A percentile compares a stretch with the other conserved stretches of the same genome.
Evolutionary conservation across 805 yeast genomes (phyloP).

Genomic region (Candida ulmi): DNA sequence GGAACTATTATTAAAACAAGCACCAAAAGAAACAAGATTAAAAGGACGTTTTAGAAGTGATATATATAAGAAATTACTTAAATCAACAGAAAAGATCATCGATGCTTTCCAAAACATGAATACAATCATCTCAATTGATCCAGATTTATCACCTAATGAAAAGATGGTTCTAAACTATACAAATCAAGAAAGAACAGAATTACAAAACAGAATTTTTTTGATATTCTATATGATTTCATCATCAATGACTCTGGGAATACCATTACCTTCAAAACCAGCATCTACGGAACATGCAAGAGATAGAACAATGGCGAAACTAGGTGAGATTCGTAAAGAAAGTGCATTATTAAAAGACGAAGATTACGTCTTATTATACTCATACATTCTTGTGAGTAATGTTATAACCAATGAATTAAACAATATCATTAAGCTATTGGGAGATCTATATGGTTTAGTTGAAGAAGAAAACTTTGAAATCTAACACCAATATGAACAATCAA

Average conservation of each 20-base stretch:
- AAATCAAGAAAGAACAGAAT: slow-evolving; percentile 54
- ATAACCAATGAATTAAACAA: slow-evolving; percentile 60
- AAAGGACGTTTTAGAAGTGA: slow-evolving; percentile 64
- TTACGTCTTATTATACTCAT: slow-evolving; percentile 71
- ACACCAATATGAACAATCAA: too few relatives aligned
- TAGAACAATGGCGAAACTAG: slow-evolving; percentile 58
- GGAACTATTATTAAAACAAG: slow-evolving; percentile 55
- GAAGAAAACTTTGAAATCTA: slow-evolving; percentile 20
- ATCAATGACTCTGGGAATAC: slow-evolving; percentile 69
- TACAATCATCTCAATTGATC: slow-evolving; percentile 60
- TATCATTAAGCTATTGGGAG: slow-evolving; percentile 48
- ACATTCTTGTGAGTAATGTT: slow-evolving; percentile 63
- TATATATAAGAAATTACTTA: slow-evolving; percentile 45
- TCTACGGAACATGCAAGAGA: slow-evolving; percentile 72
- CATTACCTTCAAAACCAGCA: slow-evolving; percentile 73
- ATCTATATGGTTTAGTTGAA: slow-evolving; percentile 59
- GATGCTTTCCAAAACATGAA: slow-evolving; percentile 74
- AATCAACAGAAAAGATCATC: slow-evolving; percentile 55
- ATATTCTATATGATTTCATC: slow-evolving; percentile 77
- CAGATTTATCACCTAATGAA: slow-evolving; percentile 47
- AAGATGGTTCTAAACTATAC: slow-evolving; percentile 49
- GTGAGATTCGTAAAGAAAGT: slow-evolving; percentile 43
- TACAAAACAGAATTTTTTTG: slow-evolving; percentile 67
- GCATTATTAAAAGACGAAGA: slow-evolving; percentile 52
- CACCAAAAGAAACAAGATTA: slow-evolving; percentile 69